Base-by-base conservation (phyloP, 129 eudicot species). In the Saposhnikovia divaricata region DNA sequence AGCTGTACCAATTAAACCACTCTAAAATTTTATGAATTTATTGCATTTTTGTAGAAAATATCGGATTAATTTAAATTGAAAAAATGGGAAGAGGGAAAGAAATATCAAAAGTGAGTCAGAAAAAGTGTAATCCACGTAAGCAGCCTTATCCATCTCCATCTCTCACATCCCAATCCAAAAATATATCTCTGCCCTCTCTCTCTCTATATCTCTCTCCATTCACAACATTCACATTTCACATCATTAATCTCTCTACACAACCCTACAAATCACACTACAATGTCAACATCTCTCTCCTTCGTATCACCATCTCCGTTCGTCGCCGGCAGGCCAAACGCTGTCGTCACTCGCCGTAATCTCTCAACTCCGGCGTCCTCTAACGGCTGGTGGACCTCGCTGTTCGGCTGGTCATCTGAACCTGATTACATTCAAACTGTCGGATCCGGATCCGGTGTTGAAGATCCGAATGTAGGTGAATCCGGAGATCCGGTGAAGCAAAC, bases 321-420 rank as follows among this genome's bases (percentile, higher is more conserved):
- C 38, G 11, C 80, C 80, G 77, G 12, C 65, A 77, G 25, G 37
- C 69, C 69, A 9, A 61, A 2, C 34, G 15, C 69, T 37, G 34
- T 61, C 37, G 34, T 15, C 34, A 11, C 71, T 80, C 74, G 50
- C 80, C 83, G 74, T n/a, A 69, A 38, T 1, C 4, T 69, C 74
- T 69, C 74, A 2, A 78, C 70, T 63, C 82, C 86, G 44, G 74
- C 86, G 10, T 55, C 85, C 48, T 82, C 87, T 57, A 75, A 61
- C 83, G 84, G 75, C 81, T 90, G 94, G 94, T 90, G 91, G 91
- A 80, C 87, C 16, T 91, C 94, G 42, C 57, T 89, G 72, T 85
- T 89, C 81, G 88, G 89, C 46, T 42, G 85, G 80, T 79, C 91
- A 21, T 43, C 94, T 6, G 91, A 90, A 47, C 94, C 94, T 11